Conservation (phyloP, 2,329 filamentous ascomycete genomes). For the Colletotrichum sp. region DNA sequence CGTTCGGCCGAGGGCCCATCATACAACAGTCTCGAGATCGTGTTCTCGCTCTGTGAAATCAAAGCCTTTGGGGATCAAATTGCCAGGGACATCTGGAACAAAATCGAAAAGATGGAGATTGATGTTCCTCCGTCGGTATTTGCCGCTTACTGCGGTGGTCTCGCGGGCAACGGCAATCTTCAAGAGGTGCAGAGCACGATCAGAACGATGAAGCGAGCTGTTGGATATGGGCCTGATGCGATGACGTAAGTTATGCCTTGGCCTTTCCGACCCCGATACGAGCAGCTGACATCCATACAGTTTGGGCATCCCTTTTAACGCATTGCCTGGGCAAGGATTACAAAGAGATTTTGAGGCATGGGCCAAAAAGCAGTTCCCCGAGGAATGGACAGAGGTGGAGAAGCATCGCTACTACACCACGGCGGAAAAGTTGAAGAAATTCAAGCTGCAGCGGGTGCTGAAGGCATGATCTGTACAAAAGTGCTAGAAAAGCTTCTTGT, state of each 20-base stretch:
- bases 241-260: constrained; percentile 65
- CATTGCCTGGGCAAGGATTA: constrained; percentile 66
- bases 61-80: constrained; percentile 61
- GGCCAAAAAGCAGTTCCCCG: constrained; percentile 71
- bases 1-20: constrained; percentile 84
- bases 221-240: constrained; percentile 70
- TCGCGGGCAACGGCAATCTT: constrained; percentile 75
- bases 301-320: constrained; percentile 78
- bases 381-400: constrained; percentile 71
- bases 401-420: constrained; percentile 52
- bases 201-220: constrained; percentile 67
- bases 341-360: constrained; percentile 77
- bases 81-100: constrained; percentile 73
- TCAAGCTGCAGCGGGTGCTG: constrained; percentile 53
- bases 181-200: constrained; percentile 72
- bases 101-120: constrained; percentile 76
- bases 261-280: not conserved
- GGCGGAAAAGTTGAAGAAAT: constrained; percentile 49
- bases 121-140: constrained; percentile 77
- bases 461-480: constrained; percentile 49
- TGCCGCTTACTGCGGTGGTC: constrained; percentile 75
- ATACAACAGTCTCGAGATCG: constrained; percentile 79
- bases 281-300: constrained; percentile 43
- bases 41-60: constrained; percentile 79
- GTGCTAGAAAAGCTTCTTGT: constrained; percentile 18